Percentiles rank a stretch among this genome's conserved stretches.
Conservation (phyloP, 352 stramenopile genomes). For the Aphanomyces cochlioides region DNA sequence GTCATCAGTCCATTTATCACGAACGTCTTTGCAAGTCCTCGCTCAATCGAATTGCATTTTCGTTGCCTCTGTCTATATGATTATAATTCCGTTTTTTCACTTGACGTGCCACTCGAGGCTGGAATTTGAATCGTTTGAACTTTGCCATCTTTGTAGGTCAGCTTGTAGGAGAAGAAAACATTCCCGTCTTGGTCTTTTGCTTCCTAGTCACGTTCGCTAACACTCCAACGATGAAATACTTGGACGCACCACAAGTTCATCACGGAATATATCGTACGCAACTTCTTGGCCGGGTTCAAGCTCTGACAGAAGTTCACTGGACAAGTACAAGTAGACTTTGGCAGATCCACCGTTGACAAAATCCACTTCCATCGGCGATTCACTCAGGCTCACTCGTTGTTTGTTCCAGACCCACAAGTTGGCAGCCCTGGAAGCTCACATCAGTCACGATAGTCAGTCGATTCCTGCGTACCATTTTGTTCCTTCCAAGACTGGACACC, state of each 20-base stretch:
- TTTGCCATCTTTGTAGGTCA: conserved; percentile 9
- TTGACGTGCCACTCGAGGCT: no score
- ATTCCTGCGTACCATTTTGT: conserved; percentile 23
- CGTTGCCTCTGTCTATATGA: no score
- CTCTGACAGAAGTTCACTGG: conserved; percentile 9
- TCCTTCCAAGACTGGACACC: conserved; percentile 22
- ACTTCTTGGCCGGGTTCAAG: conserved; percentile 3
- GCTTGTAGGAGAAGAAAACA: conserved; percentile 8
- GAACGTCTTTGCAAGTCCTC: no score
- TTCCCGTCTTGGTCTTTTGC: conserved; percentile 16
- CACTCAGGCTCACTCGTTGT: conserved; percentile 28
- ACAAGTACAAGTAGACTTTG: conserved; percentile 65
- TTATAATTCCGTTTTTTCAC: no score
- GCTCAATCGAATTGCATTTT: no score
- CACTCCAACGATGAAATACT: no score
- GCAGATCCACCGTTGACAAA: conserved; percentile 63
- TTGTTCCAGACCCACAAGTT: conserved; percentile 87
- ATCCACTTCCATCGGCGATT: conserved; percentile 48
- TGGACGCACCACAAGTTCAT: no score
- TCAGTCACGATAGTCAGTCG: neutral
- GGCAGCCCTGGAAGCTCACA: conserved; percentile 42
- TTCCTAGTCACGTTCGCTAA: no score
- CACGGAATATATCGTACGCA: no score
- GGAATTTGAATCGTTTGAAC: conserved; percentile 16
- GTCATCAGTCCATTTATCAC: no score